A percentile compares a stretch with the other conserved stretches of the same genome.
Evolutionary conservation across 495 filamentous ascomycete genomes (phyloP).

Genomic region (Podospora tetraspora): DNA sequence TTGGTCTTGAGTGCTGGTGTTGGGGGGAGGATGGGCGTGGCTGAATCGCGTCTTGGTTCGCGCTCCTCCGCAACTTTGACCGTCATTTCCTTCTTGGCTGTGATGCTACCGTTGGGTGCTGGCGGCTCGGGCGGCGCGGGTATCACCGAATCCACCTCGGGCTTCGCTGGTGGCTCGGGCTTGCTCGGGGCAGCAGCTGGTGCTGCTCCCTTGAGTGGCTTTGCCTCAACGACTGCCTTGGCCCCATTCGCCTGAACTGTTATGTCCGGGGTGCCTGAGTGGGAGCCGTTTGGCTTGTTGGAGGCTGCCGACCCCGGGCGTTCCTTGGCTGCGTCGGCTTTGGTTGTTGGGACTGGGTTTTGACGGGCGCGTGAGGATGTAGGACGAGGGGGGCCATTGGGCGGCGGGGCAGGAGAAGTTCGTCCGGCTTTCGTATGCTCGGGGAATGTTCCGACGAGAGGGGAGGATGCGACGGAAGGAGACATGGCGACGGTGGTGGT

Average conservation of each 20-base stretch:
- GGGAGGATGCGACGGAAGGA: constrained; percentile 67
- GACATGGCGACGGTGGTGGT: constrained; percentile 47
- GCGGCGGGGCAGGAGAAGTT: constrained; percentile 38
- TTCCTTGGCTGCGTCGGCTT: constrained; percentile 46
- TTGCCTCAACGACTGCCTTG: constrained; percentile 30
- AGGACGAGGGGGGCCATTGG: constrained; percentile 42
- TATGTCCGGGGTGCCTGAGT: constrained; percentile 25
- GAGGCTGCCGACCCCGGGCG: constrained; percentile 58
- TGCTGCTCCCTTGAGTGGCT: constrained; percentile 33
- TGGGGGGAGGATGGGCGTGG: constrained; percentile 28
- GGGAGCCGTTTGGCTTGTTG: constrained; percentile 36
- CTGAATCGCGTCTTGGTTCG: constrained; percentile 30
- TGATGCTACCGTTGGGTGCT: constrained; percentile 12
- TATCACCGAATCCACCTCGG: constrained; percentile 19
- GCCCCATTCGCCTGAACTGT: constrained; percentile 21
- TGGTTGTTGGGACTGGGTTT: constrained; percentile 52
- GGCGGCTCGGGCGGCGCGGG: constrained; percentile 21
- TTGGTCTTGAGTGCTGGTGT: constrained; percentile 44
- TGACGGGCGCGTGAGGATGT: constrained; percentile 64
- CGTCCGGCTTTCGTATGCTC: constrained; percentile 38
- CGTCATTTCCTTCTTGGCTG: constrained; percentile 29
- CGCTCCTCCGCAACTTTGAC: constrained; percentile 17
- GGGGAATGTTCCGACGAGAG: constrained; percentile 59
- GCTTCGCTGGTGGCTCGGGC: constrained; percentile 12
- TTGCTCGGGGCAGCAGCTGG: constrained; percentile 12